These are phyloP conservation scores for Blakeslea trispora DNA, from an alignment of 371 early-diverging fungal species.

Conservation along the genomic window DNA sequence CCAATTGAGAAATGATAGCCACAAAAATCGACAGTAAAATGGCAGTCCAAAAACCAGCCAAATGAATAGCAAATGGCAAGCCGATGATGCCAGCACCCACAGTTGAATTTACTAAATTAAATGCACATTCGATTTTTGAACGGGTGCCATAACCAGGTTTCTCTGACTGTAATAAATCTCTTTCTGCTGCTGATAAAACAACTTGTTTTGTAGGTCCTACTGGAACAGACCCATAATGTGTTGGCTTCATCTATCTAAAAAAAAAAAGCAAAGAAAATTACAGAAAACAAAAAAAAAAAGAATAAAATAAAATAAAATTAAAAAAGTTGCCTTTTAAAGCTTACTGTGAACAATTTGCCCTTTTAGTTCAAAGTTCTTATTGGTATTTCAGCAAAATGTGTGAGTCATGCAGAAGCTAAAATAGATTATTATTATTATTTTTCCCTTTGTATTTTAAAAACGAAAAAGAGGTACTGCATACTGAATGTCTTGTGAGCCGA, in stretches of 20 bases:
- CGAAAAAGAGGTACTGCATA: too few species aligned
- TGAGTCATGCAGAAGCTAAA: constrained; percentile 1
- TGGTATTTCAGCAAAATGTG: background rate
- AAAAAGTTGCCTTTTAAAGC: too few species aligned
- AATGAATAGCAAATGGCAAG: constrained; percentile 52
- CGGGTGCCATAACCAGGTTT: constrained; percentile 54
- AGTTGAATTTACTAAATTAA: constrained; percentile 64
- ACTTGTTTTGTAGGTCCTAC: too few species aligned
- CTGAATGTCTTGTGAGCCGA: too few species aligned
- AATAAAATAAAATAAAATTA: too few species aligned
- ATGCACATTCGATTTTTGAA: constrained; percentile 40
- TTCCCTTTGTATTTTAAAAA: too few species aligned
- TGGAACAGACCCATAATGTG: too few species aligned
- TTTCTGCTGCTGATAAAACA: constrained; percentile 32
- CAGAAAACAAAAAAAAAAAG: too few species aligned
- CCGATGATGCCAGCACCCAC: constrained; percentile 61
- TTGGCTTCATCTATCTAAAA: too few species aligned
- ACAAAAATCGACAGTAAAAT: constrained; percentile 50
- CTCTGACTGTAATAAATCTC: constrained; percentile 46
- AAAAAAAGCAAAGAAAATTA: too few species aligned
- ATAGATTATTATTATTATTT: background rate
- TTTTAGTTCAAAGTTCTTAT: background rate
- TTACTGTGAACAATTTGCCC: too few species aligned
- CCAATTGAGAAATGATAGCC: constrained; percentile 51
- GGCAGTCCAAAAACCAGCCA: constrained; percentile 56